Base-by-base conservation (phyloP, 2,329 filamentous ascomycete species). In the Aspergillus fumigatus region DNA sequence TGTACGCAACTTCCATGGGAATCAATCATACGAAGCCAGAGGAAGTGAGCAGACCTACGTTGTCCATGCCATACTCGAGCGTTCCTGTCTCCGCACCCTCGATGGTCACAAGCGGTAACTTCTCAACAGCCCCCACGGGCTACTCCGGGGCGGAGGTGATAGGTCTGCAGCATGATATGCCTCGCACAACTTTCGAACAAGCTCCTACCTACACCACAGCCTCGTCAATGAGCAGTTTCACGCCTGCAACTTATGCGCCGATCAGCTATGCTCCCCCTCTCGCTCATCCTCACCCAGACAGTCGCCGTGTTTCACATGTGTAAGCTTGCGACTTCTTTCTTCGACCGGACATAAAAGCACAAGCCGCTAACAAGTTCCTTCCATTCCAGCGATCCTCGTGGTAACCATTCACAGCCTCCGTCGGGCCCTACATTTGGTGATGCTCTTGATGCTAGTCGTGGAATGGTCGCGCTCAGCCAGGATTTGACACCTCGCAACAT, bases 381-480 rank as follows among this genome's bases (percentile, higher is more conserved):
- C 9, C 14, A 25, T 23, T 61, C 52, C 53, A 74, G 69, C 62
- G 72, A 77, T 55, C 64, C 68, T 57, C 72, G 69, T 52, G 68
- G 72, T 49, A 58, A 66, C 35, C 67, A 70, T 48, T 66, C 75
- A 10, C 69, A 72, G 82, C 68, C 83, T 79, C 86, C 80, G 73
- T 69, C 74, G 51, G 80, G 82, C 54, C 81, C 88, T 65, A 88
- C 87, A 65, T 95, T 92, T 73, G 90, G 88, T 63, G 93, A 97
- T 70, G 90, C 91, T 27, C 85, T 97, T 55, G 93, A 97, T 73
- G 92, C 92, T 25, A 92, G 92, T 72, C 89, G 94, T 59, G 91
- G 92, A 65, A 97, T 97, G 90, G 84, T 97, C 26, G 91, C 92
- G 40, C 89, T 97, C 83, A 96, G 90, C 82, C 92, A 97, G 77